Evolutionary conservation across 2,329 filamentous ascomycete genomes (phyloP).

Genomic region (Colletotrichum sidae): DNA sequence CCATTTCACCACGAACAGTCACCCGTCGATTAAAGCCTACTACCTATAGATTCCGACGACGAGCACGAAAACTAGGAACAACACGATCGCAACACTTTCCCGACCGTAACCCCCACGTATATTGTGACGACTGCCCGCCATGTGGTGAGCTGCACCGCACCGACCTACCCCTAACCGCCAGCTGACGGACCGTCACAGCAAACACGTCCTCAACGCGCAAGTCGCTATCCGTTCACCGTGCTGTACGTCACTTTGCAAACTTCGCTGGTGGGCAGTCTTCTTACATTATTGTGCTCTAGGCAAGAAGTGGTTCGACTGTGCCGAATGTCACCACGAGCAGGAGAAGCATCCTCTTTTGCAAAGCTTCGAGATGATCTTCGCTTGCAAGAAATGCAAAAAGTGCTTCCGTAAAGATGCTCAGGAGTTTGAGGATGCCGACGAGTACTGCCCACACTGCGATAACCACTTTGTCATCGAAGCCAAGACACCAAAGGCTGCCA

Average conservation of each 20-base stretch:
- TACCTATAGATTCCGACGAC: no score
- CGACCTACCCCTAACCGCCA: constrained; percentile 8
- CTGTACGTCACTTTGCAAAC: constrained; percentile 69
- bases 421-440: constrained; percentile 96
- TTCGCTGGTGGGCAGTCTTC: neutral
- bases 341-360: constrained; percentile 83
- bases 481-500: constrained; percentile 80
- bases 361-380: constrained; percentile 89
- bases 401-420: constrained; percentile 93
- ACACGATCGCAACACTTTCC: neutral
- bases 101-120: neutral
- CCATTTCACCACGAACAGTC: constrained; percentile 12
- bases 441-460: constrained; percentile 99
- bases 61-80: neutral
- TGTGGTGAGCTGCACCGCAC: constrained; percentile 50
- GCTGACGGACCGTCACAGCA: constrained; percentile 65
- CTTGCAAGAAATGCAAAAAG: constrained; percentile 99
- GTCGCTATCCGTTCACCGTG: constrained; percentile 95
- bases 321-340: constrained; percentile 89
- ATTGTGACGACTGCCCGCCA: constrained; percentile 35
- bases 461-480: constrained; percentile 98
- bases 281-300: constrained; percentile 59
- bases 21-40: no score
- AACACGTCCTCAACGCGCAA: constrained; percentile 98
- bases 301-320: constrained; percentile 98